These are phyloP conservation scores for Rhodosorus marinus DNA, from an alignment of 23 red algal genomes.

Conservation along the genomic window DNA sequence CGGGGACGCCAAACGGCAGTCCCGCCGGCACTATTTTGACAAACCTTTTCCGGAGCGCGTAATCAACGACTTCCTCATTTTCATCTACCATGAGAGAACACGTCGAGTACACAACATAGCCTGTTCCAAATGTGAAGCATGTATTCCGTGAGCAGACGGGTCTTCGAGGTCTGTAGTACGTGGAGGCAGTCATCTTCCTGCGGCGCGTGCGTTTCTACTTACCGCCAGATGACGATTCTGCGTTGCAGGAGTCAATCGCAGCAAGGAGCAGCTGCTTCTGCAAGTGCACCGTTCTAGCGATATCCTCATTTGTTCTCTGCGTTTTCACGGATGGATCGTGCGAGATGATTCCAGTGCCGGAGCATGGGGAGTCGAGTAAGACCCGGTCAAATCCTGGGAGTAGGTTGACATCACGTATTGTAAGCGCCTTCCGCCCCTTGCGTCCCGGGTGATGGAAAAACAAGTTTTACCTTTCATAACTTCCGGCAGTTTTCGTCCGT, in stretches of 20 bases:
- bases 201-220: not conserved
- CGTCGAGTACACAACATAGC: slow-evolving; percentile 96
- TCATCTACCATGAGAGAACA: slow-evolving; percentile 97
- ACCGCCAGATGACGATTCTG: slow-evolving; percentile 41
- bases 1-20: slow-evolving; percentile 69
- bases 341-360: slow-evolving; percentile 82
- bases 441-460: too few relatives aligned
- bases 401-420: too few relatives aligned
- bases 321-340: slow-evolving; percentile 76
- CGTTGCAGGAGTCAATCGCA: slow-evolving; percentile 75
- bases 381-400: slow-evolving; percentile 96
- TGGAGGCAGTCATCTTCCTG: not conserved
- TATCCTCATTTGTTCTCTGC: slow-evolving; percentile 31
- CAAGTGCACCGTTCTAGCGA: slow-evolving; percentile 37
- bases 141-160: too few relatives aligned
- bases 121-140: too few relatives aligned
- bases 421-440: too few relatives aligned
- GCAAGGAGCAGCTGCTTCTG: slow-evolving; percentile 90
- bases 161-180: not conserved
- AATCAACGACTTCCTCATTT: slow-evolving; percentile 85
- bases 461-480: slow-evolving; percentile 34
- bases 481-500: slow-evolving; percentile 41
- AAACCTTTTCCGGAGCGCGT: slow-evolving; percentile 60
- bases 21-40: slow-evolving; percentile 71
- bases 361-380: slow-evolving; percentile 89